Conservation (phyloP, 1,284 basidiomycete genomes). For the Cutaneotrichosporon mucoides region DNA sequence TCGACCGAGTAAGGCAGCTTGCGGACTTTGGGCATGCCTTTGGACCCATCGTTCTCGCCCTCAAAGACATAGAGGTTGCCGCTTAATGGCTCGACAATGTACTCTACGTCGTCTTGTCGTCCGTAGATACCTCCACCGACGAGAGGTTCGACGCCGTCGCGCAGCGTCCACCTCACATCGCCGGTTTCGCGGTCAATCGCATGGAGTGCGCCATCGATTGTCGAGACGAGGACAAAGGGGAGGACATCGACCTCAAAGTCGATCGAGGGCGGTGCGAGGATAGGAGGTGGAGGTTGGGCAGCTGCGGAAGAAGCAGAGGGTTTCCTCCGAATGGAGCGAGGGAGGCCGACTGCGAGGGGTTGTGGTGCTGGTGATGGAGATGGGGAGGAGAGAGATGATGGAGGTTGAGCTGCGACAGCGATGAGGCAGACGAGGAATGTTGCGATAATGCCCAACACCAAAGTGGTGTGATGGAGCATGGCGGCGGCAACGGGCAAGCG, state of each 20-base stretch:
- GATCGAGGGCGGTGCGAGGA: not conserved
- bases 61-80: slow-evolving; percentile 46
- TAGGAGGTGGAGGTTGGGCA: not conserved
- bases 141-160: slow-evolving; percentile 42
- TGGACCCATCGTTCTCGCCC: slow-evolving; percentile 23
- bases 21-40: slow-evolving; percentile 36
- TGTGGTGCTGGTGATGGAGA: not conserved
- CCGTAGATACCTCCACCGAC: slow-evolving; percentile 40
- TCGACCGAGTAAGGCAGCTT: slow-evolving; percentile 47
- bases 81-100: slow-evolving; percentile 48
- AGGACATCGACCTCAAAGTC: slow-evolving; percentile 47
- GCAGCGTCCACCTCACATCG: slow-evolving; percentile 36
- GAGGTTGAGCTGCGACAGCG: not conserved
- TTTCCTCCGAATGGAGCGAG: slow-evolving; percentile 2
- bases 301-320: not conserved
- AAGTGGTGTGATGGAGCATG: slow-evolving; percentile 14
- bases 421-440: slow-evolving; percentile 14
- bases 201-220: slow-evolving; percentile 48
- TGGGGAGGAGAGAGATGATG: not conserved
- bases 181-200: slow-evolving; percentile 46
- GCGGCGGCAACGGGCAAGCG: not conserved
- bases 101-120: slow-evolving; percentile 27
- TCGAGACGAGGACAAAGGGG: slow-evolving; percentile 46
- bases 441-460: slow-evolving; percentile 9
- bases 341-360: slow-evolving; percentile 14